phyloP scores from a whole-genome alignment of 495 filamentous ascomycete species.

The Parachaetomium inaequale region DNA sequence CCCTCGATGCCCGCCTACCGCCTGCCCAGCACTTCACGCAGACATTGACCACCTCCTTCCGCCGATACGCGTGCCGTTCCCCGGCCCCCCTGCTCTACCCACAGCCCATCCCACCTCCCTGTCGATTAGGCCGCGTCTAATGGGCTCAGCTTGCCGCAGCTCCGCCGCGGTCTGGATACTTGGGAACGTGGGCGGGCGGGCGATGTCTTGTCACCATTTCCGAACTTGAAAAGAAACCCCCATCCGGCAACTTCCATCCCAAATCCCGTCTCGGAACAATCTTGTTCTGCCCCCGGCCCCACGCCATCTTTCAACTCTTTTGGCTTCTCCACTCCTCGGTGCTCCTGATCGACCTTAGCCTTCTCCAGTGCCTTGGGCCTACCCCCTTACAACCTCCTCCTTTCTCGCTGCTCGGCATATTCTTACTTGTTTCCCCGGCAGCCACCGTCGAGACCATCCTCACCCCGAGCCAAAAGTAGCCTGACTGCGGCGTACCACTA shows the following conservation, averaged over 20 bases:
- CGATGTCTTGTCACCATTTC: constrained; percentile 26
- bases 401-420: not conserved
- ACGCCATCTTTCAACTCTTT: constrained; percentile 25
- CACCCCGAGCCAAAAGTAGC: not conserved
- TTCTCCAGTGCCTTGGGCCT: constrained; percentile 13
- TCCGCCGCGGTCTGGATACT: constrained; percentile 22
- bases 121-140: constrained; percentile 18
- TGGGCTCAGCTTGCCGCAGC: constrained; percentile 27
- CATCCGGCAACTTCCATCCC: constrained; percentile 11
- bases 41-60: not conserved
- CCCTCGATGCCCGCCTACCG: too few species aligned
- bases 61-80: constrained; percentile 16
- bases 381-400: constrained; percentile 2
- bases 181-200: constrained; percentile 5
- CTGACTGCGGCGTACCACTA: not conserved
- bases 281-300: constrained; percentile 18
- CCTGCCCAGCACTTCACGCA: constrained; percentile 6
- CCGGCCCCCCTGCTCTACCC: constrained; percentile 18
- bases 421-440: not conserved
- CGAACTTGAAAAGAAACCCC: constrained; percentile 30
- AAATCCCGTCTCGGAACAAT: constrained; percentile 20
- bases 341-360: constrained; percentile 3
- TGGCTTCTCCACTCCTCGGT: constrained; percentile 20
- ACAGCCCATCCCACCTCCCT: not conserved
- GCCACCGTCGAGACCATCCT: not conserved